A percentile compares a stretch with the other conserved stretches of the same genome.
phyloP scores from a whole-genome alignment of 495 filamentous ascomycete species.

The Stereocaulon alpinum region DNA sequence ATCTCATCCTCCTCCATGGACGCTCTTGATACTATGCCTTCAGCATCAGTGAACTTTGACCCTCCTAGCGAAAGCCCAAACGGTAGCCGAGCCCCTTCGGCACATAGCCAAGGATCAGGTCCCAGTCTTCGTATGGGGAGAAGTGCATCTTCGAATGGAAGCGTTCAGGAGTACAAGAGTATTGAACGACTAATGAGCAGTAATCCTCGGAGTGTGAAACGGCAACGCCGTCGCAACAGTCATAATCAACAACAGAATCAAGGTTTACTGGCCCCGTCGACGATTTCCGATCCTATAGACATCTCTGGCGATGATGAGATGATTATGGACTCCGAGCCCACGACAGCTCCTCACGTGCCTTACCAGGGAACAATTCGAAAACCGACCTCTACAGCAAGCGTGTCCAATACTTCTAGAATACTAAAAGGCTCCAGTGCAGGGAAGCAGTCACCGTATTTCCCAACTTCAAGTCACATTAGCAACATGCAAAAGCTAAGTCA shows the following conservation, averaged over 20 bases:
- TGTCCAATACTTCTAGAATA: neutral
- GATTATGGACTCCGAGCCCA: neutral
- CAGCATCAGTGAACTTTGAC: neutral
- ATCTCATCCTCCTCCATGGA: constrained; percentile 7
- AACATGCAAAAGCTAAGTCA: neutral
- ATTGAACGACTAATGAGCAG: constrained; percentile 18
- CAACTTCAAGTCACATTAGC: neutral
- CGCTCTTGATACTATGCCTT: constrained; percentile 5
- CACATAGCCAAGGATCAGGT: neutral
- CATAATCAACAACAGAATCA: neutral
- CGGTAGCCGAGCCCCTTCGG: constrained; percentile 7
- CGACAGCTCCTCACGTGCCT: neutral
- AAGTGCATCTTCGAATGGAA: neutral
- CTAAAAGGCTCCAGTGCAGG: neutral
- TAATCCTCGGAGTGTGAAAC: constrained; percentile 5
- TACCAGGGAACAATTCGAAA: neutral
- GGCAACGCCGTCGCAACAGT: constrained; percentile 4
- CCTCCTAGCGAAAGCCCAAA: neutral
- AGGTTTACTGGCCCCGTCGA: neutral
- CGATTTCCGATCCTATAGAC: constrained; percentile 5
- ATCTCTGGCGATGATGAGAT: constrained; percentile 10
- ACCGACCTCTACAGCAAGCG: neutral
- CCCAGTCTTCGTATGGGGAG: constrained; percentile 3
- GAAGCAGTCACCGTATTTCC: constrained; percentile 10
- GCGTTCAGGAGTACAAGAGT: constrained; percentile 10